A percentile compares a stretch with the other conserved stretches of the same genome.
Evolutionary conservation across 305 asterid species (phyloP).

Genomic region (Fraxinus paxiana): DNA sequence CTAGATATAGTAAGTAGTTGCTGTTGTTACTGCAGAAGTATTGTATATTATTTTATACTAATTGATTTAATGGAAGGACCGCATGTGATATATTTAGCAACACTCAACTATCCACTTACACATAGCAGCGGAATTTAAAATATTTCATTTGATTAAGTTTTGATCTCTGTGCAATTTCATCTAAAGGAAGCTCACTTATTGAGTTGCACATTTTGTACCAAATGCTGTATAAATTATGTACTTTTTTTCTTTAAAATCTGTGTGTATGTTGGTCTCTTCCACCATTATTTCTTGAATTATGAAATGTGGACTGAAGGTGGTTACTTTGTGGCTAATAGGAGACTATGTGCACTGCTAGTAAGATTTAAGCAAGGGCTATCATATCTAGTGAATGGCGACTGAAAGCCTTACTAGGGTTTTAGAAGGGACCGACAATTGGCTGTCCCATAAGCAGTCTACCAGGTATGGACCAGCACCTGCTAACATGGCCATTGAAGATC

Average conservation of each 20-base stretch:
- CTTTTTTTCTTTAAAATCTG: background rate
- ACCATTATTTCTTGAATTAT: background rate
- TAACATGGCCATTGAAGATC: slow-evolving; percentile 44
- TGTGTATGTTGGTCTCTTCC: background rate
- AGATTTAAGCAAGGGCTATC: slow-evolving; percentile 1
- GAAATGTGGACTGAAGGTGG: background rate
- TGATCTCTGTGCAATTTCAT: background rate
- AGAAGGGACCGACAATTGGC: slow-evolving; percentile 55
- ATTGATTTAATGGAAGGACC: background rate
- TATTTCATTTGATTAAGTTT: background rate
- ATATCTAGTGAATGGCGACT: slow-evolving; percentile 47
- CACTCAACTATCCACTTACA: background rate
- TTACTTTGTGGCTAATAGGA: slow-evolving; percentile 18
- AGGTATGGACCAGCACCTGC: slow-evolving; percentile 40
- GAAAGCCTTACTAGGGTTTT: slow-evolving; percentile 62
- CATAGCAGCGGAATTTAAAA: background rate
- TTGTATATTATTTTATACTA: background rate
- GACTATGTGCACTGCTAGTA: slow-evolving; percentile 5
- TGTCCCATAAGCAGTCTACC: slow-evolving; percentile 36
- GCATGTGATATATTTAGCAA: background rate
- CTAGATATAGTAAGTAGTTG: background rate
- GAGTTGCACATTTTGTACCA: background rate
- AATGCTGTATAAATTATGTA: background rate
- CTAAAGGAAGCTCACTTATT: background rate
- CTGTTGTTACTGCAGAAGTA: background rate